Base-by-base conservation (phyloP, 2,329 filamentous ascomycete genomes). In the Chaetomiaceae sp. region DNA sequence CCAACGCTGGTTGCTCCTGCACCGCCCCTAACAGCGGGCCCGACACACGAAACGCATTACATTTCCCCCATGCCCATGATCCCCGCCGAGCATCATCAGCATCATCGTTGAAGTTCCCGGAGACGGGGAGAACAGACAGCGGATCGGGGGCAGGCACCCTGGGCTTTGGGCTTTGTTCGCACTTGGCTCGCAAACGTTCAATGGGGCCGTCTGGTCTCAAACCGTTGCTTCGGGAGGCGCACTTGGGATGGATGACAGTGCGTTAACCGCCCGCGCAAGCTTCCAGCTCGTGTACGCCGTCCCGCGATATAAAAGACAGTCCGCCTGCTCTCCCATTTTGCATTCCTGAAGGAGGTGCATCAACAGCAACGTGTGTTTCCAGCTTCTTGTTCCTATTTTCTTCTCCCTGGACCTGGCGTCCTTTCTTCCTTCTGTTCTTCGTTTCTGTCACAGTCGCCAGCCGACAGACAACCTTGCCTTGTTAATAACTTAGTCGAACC, bases 331-430 rank as follows among this genome's bases (percentile, higher is more conserved):
- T n/a, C n/a, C n/a, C n/a, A n/a, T n/a, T n/a, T n/a, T n/a, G n/a
- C n/a, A n/a, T n/a, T n/a, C n/a, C n/a, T n/a, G n/a, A n/a, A n/a
- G n/a, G n/a, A n/a, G n/a, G n/a, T n/a, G n/a, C n/a, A n/a, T n/a
- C n/a, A n/a, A 4, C 29, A 32, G 12, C 29, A 3, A n/a, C 14
- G 3, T 6, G 3, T 6, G 12, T 32, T 7, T 32, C 12, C n/a
- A 43, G n/a, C 20, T 11, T 37, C 40, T 38, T 26, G 6, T 38
- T 14, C 18, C 12, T 41, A n/a, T 38, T 24, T 20, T 38, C 17
- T 26, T 19, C 14, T 34, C 6, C 24, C 10, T 26, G 49, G 54
- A 41, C 51, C 54, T 15, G 54, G 54, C 34, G 51, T 56, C 55
- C 39, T 35, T 40, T 22, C 24, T 3, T 50, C 48, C 42, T 22